These are phyloP conservation scores for Anisodus acutangulus DNA, from an alignment of 257 asterid genomes.

Conservation along the genomic window DNA sequence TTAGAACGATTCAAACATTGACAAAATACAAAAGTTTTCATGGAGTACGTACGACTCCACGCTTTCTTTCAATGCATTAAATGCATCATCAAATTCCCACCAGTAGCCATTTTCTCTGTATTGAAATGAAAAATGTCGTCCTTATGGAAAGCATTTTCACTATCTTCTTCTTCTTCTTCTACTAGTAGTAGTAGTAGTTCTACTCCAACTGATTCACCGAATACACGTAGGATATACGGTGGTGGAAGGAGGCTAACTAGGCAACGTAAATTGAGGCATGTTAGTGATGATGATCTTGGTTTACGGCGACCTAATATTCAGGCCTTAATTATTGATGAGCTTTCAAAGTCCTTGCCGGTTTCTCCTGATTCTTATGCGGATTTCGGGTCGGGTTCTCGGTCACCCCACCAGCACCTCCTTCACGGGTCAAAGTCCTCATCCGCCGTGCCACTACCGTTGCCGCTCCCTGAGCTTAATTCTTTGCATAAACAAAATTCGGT, in stretches of 20 bases:
- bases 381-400: slow-evolving; percentile 35
- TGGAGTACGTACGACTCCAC: slow-evolving; percentile 6
- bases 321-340: slow-evolving; percentile 27
- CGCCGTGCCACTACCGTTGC: slow-evolving; percentile 81
- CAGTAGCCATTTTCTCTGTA: not conserved
- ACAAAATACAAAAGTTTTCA: not conserved
- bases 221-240: slow-evolving; percentile 14
- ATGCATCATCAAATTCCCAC: slow-evolving; percentile 12
- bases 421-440: slow-evolving; percentile 62
- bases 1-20: slow-evolving; percentile 20
- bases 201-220: slow-evolving; percentile 42
- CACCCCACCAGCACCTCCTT: slow-evolving; percentile 14
- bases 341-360: slow-evolving; percentile 58
- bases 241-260: slow-evolving; percentile 51
- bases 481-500: slow-evolving; percentile 29
- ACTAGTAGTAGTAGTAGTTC: slow-evolving; percentile 27
- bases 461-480: slow-evolving; percentile 57
- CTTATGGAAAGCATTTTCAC: slow-evolving; percentile 57
- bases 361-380: slow-evolving; percentile 49
- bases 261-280: slow-evolving; percentile 59
- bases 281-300: slow-evolving; percentile 59
- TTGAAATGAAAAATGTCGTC: slow-evolving; percentile 52
- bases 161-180: slow-evolving; percentile 43
- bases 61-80: slow-evolving; percentile 20
- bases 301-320: slow-evolving; percentile 29